Percentiles rank a stretch among this genome's conserved stretches.
phyloP scores from a whole-genome alignment of 345 rosid genomes.

The Cardamine resedifolia region DNA sequence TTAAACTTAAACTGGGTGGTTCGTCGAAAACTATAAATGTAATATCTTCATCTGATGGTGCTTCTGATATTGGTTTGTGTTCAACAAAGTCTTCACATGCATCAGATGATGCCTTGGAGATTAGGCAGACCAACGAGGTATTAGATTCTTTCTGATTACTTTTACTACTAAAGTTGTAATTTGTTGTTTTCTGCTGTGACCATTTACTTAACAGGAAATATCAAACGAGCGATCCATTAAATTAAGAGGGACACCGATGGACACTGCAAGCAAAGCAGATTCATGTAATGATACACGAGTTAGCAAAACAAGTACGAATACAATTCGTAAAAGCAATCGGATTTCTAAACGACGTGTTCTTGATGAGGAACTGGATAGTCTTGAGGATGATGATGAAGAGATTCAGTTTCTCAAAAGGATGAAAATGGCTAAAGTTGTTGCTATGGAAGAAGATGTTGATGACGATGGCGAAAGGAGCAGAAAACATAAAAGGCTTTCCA shows the following conservation, averaged over 20 bases:
- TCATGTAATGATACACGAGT: constrained; percentile 43
- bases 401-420: constrained; percentile 77
- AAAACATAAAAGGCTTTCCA: constrained; percentile 63
- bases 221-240: constrained; percentile 33
- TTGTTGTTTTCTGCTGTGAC: not conserved
- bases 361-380: constrained; percentile 62
- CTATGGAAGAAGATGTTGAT: constrained; percentile 53
- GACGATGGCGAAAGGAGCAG: constrained; percentile 57
- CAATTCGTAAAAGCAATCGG: constrained; percentile 76
- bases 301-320: constrained; percentile 54
- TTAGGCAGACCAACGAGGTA: constrained; percentile 56
- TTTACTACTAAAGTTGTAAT: not conserved
- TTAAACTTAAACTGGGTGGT: constrained; percentile 48
- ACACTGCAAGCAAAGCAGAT: constrained; percentile 41
- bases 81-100: constrained; percentile 42
- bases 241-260: constrained; percentile 73
- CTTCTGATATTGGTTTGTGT: constrained; percentile 45
- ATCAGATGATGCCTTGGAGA: constrained; percentile 33
- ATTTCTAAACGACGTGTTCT: constrained; percentile 62
- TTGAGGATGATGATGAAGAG: constrained; percentile 72
- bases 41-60: constrained; percentile 43
- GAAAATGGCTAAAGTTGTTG: constrained; percentile 49
- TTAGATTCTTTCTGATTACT: not conserved
- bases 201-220: not conserved
- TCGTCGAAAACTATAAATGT: constrained; percentile 47